These are phyloP conservation scores for Solanum appendiculatum DNA, from an alignment of 257 asterid genomes.

Conservation along the genomic window DNA sequence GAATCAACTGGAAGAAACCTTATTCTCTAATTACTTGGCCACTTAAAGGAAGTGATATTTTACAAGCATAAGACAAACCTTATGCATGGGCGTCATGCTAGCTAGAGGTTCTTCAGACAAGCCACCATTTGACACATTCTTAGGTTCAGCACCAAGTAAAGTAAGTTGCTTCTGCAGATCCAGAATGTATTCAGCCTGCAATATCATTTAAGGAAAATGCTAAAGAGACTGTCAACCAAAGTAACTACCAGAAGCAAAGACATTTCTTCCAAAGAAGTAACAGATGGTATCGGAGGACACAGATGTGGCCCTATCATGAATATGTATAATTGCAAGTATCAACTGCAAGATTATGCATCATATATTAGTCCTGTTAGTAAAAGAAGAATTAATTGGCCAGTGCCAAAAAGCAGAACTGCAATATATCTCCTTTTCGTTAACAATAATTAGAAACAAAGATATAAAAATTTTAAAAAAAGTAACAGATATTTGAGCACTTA, in stretches of 20 bases:
- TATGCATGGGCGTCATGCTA: slow-evolving; percentile 60
- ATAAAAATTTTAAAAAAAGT: background rate
- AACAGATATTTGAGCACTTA: background rate
- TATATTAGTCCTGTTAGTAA: background rate
- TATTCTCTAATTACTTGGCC: slow-evolving; percentile 2
- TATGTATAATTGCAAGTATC: background rate
- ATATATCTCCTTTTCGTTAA: background rate
- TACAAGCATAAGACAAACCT: slow-evolving; percentile 31
- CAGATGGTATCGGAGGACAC: background rate
- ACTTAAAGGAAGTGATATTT: background rate
- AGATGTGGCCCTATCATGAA: background rate
- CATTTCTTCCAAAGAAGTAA: background rate
- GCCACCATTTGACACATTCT: slow-evolving; percentile 55
- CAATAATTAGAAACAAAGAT: background rate
- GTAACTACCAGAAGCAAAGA: background rate
- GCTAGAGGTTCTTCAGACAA: slow-evolving; percentile 60
- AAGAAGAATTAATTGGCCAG: background rate
- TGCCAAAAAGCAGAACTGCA: background rate
- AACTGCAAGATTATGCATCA: background rate
- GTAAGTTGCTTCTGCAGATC: slow-evolving; percentile 92
- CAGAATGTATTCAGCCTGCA: slow-evolving; percentile 85
- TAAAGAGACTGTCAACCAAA: background rate
- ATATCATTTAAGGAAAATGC: slow-evolving; percentile 1
- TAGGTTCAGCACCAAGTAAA: slow-evolving; percentile 61
- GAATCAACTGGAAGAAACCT: background rate